Conservation (phyloP, 768 basidiomycete genomes). For the Rhizopogon rudus region DNA sequence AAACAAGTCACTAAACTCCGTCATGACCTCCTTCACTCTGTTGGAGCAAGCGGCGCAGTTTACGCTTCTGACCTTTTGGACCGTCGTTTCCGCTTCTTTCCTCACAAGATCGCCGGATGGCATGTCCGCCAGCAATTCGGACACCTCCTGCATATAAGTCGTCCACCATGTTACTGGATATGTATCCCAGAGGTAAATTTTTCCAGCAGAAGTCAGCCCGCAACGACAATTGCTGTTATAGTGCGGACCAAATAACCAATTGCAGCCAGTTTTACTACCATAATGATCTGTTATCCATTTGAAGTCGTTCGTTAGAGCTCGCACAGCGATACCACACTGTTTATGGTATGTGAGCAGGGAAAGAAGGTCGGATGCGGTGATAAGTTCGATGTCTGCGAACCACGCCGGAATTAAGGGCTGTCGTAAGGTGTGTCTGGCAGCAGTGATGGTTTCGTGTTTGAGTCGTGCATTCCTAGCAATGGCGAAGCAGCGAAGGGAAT, state of each 20-base stretch:
- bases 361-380: constrained; percentile 23
- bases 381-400: constrained; percentile 21
- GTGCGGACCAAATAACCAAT: constrained; percentile 1
- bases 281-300: constrained; percentile 12
- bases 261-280: background rate
- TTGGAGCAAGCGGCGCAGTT: constrained; percentile 1
- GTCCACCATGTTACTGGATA: constrained; percentile 15
- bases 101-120: constrained; percentile 10
- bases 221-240: background rate
- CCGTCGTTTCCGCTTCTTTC: background rate
- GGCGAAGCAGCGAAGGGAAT: constrained; percentile 26
- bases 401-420: constrained; percentile 16
- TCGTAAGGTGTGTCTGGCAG: constrained; percentile 24
- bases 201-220: background rate
- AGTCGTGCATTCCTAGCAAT: constrained; percentile 22
- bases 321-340: constrained; percentile 9
- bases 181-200: background rate
- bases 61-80: background rate
- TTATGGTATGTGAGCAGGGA: constrained; percentile 17
- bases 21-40: constrained; percentile 9
- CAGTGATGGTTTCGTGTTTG: constrained; percentile 17
- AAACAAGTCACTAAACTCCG: constrained; percentile 8
- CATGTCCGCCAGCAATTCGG: constrained; percentile 10
- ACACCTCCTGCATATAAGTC: constrained; percentile 12
- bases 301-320: background rate